A percentile compares a stretch with the other conserved stretches of the same genome.
Conservation (phyloP, 1,284 basidiomycete genomes). For the Vanrija sp. region DNA sequence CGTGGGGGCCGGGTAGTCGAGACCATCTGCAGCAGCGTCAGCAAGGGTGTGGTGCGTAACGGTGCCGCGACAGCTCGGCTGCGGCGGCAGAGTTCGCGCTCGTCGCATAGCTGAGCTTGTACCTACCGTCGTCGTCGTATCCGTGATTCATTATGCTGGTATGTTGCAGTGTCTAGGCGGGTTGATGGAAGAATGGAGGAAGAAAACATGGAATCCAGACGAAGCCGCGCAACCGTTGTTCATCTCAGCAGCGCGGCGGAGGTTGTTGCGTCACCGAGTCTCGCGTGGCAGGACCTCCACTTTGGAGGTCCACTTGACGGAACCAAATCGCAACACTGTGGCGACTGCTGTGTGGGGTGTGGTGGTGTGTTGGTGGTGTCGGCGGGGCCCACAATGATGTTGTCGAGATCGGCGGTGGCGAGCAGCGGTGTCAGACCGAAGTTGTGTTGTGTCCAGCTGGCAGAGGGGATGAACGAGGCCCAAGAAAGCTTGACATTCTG, state of each 20-base stretch:
- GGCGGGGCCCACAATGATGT: too few species aligned
- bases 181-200: neutral
- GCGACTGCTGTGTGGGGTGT: too few species aligned
- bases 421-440: too few species aligned
- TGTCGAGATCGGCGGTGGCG: too few species aligned
- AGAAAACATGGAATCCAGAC: neutral
- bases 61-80: neutral
- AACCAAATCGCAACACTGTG: neutral
- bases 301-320: neutral
- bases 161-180: neutral
- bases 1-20: constrained; percentile 16
- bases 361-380: too few species aligned
- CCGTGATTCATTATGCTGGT: constrained; percentile 44
- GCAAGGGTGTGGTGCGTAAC: neutral
- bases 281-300: constrained; percentile 6
- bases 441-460: too few species aligned
- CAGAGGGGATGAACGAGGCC: too few species aligned
- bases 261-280: constrained; percentile 9
- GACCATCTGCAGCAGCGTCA: constrained; percentile 10
- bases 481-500: too few species aligned
- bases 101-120: too few species aligned
- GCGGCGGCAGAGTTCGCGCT: neutral
- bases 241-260: neutral
- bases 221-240: neutral
- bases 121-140: constrained; percentile 42